A percentile compares a stretch with the other conserved stretches of the same genome.
These are phyloP conservation scores for Nigrospora osmanthi DNA, from an alignment of 2,329 filamentous ascomycete genomes.

Conservation along the genomic window DNA sequence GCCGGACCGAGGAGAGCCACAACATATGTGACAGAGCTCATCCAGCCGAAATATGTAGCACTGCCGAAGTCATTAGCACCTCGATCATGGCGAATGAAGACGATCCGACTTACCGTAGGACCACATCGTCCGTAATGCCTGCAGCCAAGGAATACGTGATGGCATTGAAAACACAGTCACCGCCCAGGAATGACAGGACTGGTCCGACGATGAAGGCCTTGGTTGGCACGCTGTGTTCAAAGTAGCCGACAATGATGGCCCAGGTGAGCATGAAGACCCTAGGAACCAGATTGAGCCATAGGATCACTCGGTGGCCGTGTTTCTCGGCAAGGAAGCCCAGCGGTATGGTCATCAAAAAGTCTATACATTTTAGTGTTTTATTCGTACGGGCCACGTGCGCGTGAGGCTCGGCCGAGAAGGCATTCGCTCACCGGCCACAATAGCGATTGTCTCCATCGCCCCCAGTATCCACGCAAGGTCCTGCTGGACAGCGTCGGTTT, in stretches of 20 bases:
- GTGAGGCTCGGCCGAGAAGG: too few relatives aligned
- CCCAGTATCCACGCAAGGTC: slow-evolving; percentile 45
- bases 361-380: slow-evolving; percentile 17
- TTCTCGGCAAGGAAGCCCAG: slow-evolving; percentile 36
- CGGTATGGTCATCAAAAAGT: slow-evolving; percentile 41
- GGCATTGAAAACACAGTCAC: slow-evolving; percentile 43
- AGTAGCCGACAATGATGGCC: slow-evolving; percentile 29
- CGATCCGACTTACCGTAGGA: slow-evolving; percentile 19
- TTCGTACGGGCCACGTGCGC: too few relatives aligned
- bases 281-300: slow-evolving; percentile 36
- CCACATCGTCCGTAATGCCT: slow-evolving; percentile 32
- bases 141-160: slow-evolving; percentile 38
- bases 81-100: background rate
- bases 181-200: slow-evolving; percentile 35
- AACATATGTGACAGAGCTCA: slow-evolving; percentile 39
- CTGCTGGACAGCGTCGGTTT: slow-evolving; percentile 41
- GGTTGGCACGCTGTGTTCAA: slow-evolving; percentile 26
- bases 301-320: slow-evolving; percentile 28
- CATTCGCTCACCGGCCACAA: slow-evolving; percentile 16
- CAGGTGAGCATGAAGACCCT: slow-evolving; percentile 30
- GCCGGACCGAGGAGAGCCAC: slow-evolving; percentile 37
- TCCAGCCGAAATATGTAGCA: slow-evolving; percentile 42
- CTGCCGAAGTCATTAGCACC: slow-evolving; percentile 13
- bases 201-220: slow-evolving; percentile 31
- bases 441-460: slow-evolving; percentile 38